Evolutionary conservation across 1,284 basidiomycete species (phyloP).

Genomic region (Austropuccinia psidii): DNA sequence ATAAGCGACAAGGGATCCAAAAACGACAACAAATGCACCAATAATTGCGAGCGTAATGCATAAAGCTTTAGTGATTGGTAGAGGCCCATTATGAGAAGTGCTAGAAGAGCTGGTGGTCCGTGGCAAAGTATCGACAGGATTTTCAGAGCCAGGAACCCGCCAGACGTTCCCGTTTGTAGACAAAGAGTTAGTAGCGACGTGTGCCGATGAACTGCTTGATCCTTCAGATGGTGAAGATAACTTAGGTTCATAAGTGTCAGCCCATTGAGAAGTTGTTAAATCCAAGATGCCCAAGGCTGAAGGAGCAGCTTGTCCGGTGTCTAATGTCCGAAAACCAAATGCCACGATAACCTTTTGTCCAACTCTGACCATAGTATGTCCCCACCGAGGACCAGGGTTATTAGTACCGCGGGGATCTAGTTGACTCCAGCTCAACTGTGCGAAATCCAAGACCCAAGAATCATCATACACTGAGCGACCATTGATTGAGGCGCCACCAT

Average conservation of each 20-base stretch:
- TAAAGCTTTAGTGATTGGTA: not conserved
- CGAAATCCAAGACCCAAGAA: conserved; percentile 22
- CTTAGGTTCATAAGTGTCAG: conserved; percentile 4
- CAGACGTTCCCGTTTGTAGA: not conserved
- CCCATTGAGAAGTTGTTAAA: conserved; percentile 2
- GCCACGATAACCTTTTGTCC: conserved; percentile 13
- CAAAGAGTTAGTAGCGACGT: not conserved
- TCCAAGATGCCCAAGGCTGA: conserved; percentile 6
- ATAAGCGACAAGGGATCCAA: conserved; percentile 6
- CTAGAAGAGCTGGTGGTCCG: not conserved
- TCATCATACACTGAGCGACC: conserved; percentile 13
- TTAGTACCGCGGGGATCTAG: not conserved
- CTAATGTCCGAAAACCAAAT: conserved; percentile 17
- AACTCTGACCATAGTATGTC: conserved; percentile 25
- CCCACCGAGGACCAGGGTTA: conserved; percentile 21
- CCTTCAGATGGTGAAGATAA: not conserved
- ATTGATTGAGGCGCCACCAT: conserved; percentile 24
- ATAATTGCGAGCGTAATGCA: not conserved
- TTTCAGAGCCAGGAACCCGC: conserved; percentile 11
- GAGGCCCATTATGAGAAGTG: not conserved
- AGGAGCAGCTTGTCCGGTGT: conserved; percentile 7
- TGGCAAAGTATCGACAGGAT: conserved; percentile 4
- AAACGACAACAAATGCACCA: not conserved
- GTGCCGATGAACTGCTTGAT: not conserved
- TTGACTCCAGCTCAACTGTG: conserved; percentile 12